Base-by-base conservation (phyloP, 2,329 filamentous ascomycete species). In the Aspergillus sp. region DNA sequence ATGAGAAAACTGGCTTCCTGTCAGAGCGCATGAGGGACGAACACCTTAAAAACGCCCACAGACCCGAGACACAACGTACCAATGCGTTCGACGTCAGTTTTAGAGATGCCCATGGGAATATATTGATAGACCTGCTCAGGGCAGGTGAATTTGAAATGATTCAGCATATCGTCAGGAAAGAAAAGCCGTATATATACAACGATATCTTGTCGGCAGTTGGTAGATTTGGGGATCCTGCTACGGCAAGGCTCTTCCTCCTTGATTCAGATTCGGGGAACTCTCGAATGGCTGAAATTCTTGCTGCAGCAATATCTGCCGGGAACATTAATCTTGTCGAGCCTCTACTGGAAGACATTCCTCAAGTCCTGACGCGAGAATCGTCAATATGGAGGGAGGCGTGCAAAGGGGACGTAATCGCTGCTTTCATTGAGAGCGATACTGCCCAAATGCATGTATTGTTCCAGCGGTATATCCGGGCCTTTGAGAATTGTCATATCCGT, bases 41-140 rank as follows among this genome's bases (percentile, higher is more conserved):
- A 27, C 53, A 55, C 19, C 4, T 50, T 30, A 13, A 27, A 41
- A 50, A 50, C 13, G 53, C 53, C 8, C 53, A 55, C 13, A 55
- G 5, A 2, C 8, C 37, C 13, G 37, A 27, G 34, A 33, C 4
- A 34, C 45, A 8, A 24, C 15, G 11, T 13, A 48, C 24, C 24
- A 19, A 24, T 34, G 12, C 4, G 1, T 7, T 45, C 42, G 42
- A 24, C 12, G 19, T 34, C 27, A 15, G 27, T 7, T 11, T 3
- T 33, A 5, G n/a, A 33, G 30, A 48, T 33, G n/a, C 13, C 3
- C n/a, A 20, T 4, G 15, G n/a, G 1, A 12, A 37, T n/a, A 19
- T 24, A 19, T 34, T 37, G 33, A 2, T 54, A 24, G 53, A 50
- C 15, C 39, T 55, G 5, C 22, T 50, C 15, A 50, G 17, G 24